A percentile compares a stretch with the other conserved stretches of the same genome.
Conservation (phyloP, 371 early-diverging fungal species). For the Mucor ambiguus region DNA sequence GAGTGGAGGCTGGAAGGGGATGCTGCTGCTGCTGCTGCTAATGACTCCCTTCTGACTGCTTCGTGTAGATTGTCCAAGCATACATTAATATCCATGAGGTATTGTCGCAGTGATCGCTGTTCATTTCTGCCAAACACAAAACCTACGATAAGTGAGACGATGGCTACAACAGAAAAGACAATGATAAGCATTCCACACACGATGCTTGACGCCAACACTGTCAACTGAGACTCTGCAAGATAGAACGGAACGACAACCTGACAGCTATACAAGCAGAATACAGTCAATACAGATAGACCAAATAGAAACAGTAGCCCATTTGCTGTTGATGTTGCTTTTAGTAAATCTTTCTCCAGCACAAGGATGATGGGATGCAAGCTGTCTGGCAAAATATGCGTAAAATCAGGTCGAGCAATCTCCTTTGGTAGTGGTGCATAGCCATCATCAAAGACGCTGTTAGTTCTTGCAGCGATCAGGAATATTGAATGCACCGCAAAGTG, state of each 20-base stretch:
- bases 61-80: neutral
- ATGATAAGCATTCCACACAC: constrained; percentile 17
- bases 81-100: constrained; percentile 27
- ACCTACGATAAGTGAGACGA: constrained; percentile 41
- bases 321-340: constrained; percentile 13
- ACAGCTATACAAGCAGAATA: constrained; percentile 20
- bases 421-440: constrained; percentile 1
- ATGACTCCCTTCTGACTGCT: neutral
- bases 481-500: constrained; percentile 61
- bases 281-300: constrained; percentile 8
- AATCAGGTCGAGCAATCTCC: constrained; percentile 24
- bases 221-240: neutral
- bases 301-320: constrained; percentile 19
- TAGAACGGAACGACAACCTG: constrained; percentile 16
- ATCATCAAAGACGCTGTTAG: neutral
- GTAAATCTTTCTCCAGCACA: constrained; percentile 21
- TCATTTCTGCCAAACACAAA: constrained; percentile 49
- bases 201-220: neutral
- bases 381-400: constrained; percentile 13
- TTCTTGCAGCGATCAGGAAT: constrained; percentile 27
- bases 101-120: constrained; percentile 35
- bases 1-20: neutral
- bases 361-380: constrained; percentile 22
- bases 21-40: neutral
- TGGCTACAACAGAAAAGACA: constrained; percentile 15